These are phyloP conservation scores for Boletus tomentosulus DNA, from an alignment of 768 basidiomycete species.

Conservation along the genomic window DNA sequence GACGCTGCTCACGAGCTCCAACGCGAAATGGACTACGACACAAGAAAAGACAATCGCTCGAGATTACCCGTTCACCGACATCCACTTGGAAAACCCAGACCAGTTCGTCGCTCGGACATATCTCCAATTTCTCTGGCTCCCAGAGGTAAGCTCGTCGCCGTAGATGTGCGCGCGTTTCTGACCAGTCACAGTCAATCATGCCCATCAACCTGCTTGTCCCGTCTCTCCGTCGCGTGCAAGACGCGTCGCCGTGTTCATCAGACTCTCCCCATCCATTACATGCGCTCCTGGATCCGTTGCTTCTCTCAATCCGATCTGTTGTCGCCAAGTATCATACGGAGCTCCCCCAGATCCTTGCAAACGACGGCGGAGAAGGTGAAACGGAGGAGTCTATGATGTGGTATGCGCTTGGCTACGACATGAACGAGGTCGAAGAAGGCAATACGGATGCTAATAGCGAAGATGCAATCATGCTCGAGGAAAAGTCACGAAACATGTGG, in stretches of 20 bases:
- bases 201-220: constrained; percentile 55
- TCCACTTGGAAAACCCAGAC: constrained; percentile 44
- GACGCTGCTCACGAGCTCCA: constrained; percentile 18
- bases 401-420: constrained; percentile 63
- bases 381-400: constrained; percentile 75
- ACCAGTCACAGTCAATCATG: constrained; percentile 59
- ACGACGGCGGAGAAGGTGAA: constrained; percentile 58
- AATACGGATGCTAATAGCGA: constrained; percentile 18
- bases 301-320: constrained; percentile 53
- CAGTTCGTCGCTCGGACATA: constrained; percentile 62
- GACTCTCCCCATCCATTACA: constrained; percentile 53
- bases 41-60: constrained; percentile 56
- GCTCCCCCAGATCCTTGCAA: constrained; percentile 54
- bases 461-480: constrained; percentile 37
- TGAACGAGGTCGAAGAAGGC: constrained; percentile 30
- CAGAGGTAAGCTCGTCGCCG: constrained; percentile 46
- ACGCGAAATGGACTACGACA: constrained; percentile 47
- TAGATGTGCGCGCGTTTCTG: constrained; percentile 4
- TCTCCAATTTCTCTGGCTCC: constrained; percentile 75
- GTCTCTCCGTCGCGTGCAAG: constrained; percentile 48
- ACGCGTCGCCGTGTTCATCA: constrained; percentile 26
- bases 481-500: constrained; percentile 53
- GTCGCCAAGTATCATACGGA: constrained; percentile 61
- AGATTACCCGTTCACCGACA: constrained; percentile 52
- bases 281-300: constrained; percentile 52